A percentile compares a stretch with the other conserved stretches of the same genome.
These are phyloP conservation scores for Paramecium sexaurelia DNA, from an alignment of 73 alveolate genomes.

Conservation along the genomic window DNA sequence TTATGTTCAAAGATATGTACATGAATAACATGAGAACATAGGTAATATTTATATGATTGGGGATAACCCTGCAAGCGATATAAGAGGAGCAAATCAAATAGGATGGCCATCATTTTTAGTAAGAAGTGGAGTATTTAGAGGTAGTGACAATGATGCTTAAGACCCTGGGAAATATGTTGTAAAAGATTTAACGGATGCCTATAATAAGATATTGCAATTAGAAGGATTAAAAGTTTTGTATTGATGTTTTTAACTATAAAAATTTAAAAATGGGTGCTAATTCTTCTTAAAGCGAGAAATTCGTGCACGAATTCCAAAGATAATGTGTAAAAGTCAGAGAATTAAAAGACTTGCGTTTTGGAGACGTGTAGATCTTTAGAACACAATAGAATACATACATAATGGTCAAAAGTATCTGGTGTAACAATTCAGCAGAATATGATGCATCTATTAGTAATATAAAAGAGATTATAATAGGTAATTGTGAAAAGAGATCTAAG, in stretches of 20 bases:
- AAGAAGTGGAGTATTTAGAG: conserved; percentile 77
- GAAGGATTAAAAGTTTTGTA: conserved; percentile 55
- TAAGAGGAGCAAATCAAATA: conserved; percentile 77
- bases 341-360: conserved; percentile 13
- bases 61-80: conserved; percentile 85
- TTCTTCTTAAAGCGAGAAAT: background rate
- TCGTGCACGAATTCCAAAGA: conserved; percentile 1
- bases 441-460: background rate
- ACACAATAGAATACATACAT: background rate
- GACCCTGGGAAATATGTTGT: conserved; percentile 82
- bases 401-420: conserved; percentile 13
- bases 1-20: conserved; percentile 67
- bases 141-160: conserved; percentile 67
- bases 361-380: background rate
- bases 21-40: conserved; percentile 23
- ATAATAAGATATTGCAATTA: conserved; percentile 62
- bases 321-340: background rate
- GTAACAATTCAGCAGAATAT: conserved; percentile 19
- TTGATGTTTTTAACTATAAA: background rate
- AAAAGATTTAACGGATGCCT: conserved; percentile 69
- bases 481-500: conserved; percentile 25
- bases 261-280: conserved; percentile 30
- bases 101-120: conserved; percentile 81
- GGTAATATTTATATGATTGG: conserved; percentile 76
- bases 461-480: background rate